These are phyloP conservation scores for Thymus mandschuricus DNA, from an alignment of 257 asterid species.

Conservation along the genomic window DNA sequence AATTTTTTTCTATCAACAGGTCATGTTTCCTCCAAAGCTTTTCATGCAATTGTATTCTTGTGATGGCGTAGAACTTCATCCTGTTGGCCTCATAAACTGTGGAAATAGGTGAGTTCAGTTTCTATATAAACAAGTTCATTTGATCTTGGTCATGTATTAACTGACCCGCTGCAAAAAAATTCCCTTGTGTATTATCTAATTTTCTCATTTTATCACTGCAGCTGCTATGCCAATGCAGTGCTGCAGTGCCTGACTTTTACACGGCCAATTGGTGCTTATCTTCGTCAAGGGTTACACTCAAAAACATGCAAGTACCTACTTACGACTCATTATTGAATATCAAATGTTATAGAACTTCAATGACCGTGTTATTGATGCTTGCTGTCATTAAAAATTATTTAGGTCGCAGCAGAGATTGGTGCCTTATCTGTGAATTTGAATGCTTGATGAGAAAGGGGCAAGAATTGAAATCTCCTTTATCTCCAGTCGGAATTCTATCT, in stretches of 20 bases:
- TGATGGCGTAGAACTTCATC: slow-evolving; percentile 39
- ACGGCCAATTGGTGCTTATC: slow-evolving; percentile 49
- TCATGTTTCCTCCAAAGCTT: slow-evolving; percentile 42
- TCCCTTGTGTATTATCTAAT: not conserved
- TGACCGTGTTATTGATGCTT: slow-evolving; percentile 20
- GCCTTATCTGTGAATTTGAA: slow-evolving; percentile 54
- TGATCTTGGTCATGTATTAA: too few species aligned
- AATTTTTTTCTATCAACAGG: slow-evolving; percentile 33
- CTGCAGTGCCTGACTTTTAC: slow-evolving; percentile 59
- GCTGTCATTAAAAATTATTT: slow-evolving; percentile 3
- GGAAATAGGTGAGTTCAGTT: slow-evolving; percentile 44
- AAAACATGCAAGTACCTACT: slow-evolving; percentile 47
- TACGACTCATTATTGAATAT: not conserved
- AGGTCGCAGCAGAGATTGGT: slow-evolving; percentile 54
- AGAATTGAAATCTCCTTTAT: slow-evolving; percentile 40
- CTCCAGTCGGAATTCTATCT: slow-evolving; percentile 53
- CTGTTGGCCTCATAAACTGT: slow-evolving; percentile 52
- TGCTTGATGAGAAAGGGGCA: slow-evolving; percentile 43
- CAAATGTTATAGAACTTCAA: not conserved
- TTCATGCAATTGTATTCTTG: slow-evolving; percentile 45
- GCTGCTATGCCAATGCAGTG: slow-evolving; percentile 68
- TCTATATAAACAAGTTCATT: too few species aligned
- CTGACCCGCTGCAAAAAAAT: too few species aligned
- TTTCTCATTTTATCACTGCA: slow-evolving; percentile 34
- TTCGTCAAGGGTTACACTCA: slow-evolving; percentile 54